A percentile compares a stretch with the other conserved stretches of the same genome.
phyloP scores from a whole-genome alignment of 1,139 yeast genomes.

The Pichia terricola region DNA sequence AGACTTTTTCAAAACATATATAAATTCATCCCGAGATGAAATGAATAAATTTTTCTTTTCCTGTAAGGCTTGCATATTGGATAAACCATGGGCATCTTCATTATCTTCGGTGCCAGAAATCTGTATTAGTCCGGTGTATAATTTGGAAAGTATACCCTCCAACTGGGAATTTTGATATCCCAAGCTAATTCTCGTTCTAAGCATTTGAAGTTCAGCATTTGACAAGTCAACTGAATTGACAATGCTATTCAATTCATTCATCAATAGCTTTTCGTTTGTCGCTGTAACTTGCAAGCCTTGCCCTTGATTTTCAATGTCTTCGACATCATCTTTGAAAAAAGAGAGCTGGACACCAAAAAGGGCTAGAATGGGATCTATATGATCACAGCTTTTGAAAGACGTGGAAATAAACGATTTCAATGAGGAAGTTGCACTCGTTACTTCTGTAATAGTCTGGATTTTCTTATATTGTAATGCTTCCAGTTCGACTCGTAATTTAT shows the following conservation, averaged over 20 bases:
- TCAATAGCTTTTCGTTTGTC: conserved; percentile 66
- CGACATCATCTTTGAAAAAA: conserved; percentile 57
- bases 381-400: conserved; percentile 56
- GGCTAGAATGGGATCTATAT: conserved; percentile 46
- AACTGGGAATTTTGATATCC: conserved; percentile 35
- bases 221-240: conserved; percentile 62
- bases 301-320: conserved; percentile 63
- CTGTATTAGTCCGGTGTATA: conserved; percentile 42
- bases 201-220: conserved; percentile 43
- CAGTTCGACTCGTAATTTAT: conserved; percentile 45
- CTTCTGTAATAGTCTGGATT: conserved; percentile 38
- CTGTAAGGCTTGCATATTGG: conserved; percentile 63
- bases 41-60: conserved; percentile 61
- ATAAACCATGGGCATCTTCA: conserved; percentile 26
- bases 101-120: conserved; percentile 38
- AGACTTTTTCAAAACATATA: conserved; percentile 38
- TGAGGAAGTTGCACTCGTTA: conserved; percentile 33
- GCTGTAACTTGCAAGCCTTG: conserved; percentile 80
- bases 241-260: conserved; percentile 59
- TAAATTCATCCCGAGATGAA: conserved; percentile 43
- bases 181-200: conserved; percentile 40
- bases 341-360: conserved; percentile 50
- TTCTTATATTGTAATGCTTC: conserved; percentile 40
- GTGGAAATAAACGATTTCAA: conserved; percentile 33
- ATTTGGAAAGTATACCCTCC: conserved; percentile 49